These are phyloP conservation scores for Linaria vulgaris DNA, from an alignment of 257 asterid species.

Conservation along the genomic window DNA sequence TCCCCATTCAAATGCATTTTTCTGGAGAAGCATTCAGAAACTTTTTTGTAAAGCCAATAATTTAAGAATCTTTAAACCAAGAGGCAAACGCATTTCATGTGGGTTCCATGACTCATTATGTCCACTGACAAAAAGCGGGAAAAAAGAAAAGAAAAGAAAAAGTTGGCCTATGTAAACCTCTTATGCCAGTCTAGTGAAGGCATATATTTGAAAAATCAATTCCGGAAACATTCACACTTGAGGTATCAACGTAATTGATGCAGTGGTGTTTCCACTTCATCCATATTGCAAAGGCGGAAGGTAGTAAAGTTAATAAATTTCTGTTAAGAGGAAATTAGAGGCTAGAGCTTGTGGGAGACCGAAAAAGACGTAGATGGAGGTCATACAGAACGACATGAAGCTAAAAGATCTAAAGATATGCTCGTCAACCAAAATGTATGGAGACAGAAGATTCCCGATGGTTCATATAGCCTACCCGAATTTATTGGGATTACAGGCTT, in stretches of 20 bases:
- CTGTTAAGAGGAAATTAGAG: slow-evolving; percentile 1
- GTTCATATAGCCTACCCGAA: too few relatives aligned
- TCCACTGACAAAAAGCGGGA: not conserved
- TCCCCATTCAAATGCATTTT: slow-evolving; percentile 99
- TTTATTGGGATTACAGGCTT: too few relatives aligned
- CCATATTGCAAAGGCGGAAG: not conserved
- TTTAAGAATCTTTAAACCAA: not conserved
- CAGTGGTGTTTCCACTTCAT: not conserved
- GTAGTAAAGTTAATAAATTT: not conserved
- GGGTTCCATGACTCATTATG: not conserved
- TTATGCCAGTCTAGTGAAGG: not conserved
- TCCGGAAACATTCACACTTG: not conserved
- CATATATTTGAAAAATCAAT: not conserved
- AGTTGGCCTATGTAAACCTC: not conserved
- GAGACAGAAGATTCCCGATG: too few relatives aligned
- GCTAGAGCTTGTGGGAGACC: too few relatives aligned
- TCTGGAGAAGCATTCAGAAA: slow-evolving; percentile 42
- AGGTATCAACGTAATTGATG: not conserved
- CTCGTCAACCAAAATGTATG: too few relatives aligned
- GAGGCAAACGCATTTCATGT: not conserved
- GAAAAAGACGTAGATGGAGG: too few relatives aligned
- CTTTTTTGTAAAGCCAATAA: slow-evolving; percentile 5
- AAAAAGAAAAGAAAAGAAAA: too few relatives aligned
- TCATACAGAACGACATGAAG: too few relatives aligned
- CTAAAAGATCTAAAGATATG: too few relatives aligned